Evolutionary conservation across 345 rosid genomes (phyloP), one percentile per base, ranked within the genome.

Genomic region (Corymbia maculata): DNA sequence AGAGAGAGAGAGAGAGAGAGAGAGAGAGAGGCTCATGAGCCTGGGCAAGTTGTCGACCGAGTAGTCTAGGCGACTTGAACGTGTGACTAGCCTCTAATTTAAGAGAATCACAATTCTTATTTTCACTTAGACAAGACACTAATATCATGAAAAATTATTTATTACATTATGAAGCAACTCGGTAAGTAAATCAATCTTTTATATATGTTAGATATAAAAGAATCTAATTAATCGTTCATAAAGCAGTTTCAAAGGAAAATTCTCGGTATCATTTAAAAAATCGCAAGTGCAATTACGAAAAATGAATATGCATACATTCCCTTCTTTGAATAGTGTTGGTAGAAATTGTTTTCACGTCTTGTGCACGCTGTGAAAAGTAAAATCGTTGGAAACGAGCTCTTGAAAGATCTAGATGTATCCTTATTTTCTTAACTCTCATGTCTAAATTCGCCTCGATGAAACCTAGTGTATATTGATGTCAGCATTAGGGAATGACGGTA

Each of bases 191-290:
- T 70, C 21, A 32, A n/a, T 64, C 16, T 64, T 64, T n/a, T 8
- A 4, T 16, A 0, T 64, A n/a, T 28, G 32, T 64, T 64, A n/a
- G 4, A 64, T 64, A 64, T 13, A 30, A 64, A n/a, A 36, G 13
- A 64, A 28, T 13, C 6, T 11, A 28, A 13, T n/a, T 13, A 64
- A 64, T n/a, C 36, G 17, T 13, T 6, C 36, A 13, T 6, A 64
- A n/a, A n/a, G 36, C 13, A 64, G 15, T 28, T 6, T 28, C 14
- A 64, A 28, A 28, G n/a, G 75, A 30, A 30, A 64, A 52, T 52
- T 52, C 36, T 64, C 4, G 75, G 30, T 28, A n/a, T 28, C 75
- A 64, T n/a, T 2, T 3, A 88, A 97, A 89, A 94, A 59, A 59
- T 59, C 14, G 30, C 66, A 26, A 59, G 66, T 26, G 66, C 28